Percentiles rank a stretch among this genome's conserved stretches.
Conservation (phyloP, 345 rosid species). For the Litchi chinensis region DNA sequence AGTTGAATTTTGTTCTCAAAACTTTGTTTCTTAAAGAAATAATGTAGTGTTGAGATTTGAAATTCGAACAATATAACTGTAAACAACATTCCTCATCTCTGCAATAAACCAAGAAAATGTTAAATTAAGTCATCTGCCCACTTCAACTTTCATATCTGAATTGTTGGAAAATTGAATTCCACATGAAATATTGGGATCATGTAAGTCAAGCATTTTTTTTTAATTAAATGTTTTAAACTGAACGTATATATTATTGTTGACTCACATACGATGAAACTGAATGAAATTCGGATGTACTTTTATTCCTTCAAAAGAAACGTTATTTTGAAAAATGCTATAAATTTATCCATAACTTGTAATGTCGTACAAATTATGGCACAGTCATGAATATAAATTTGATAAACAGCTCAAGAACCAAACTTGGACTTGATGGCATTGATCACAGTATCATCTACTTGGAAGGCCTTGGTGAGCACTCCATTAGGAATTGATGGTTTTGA, state of each 20-base stretch:
- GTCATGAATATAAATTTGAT: background rate
- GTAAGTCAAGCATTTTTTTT: too few relatives aligned
- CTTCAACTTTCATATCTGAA: background rate
- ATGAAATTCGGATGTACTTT: background rate
- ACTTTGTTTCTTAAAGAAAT: constrained; percentile 1
- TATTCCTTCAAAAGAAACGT: background rate
- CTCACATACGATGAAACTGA: too few relatives aligned
- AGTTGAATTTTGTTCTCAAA: constrained; percentile 10
- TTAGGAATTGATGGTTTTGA: constrained; percentile 60
- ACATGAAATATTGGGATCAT: too few relatives aligned
- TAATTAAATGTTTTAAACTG: too few relatives aligned
- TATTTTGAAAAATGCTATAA: background rate
- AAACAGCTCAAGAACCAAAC: constrained; percentile 30
- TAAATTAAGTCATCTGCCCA: too few relatives aligned
- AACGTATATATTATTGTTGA: too few relatives aligned
- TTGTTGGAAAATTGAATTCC: background rate
- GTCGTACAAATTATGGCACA: background rate
- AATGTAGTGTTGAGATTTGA: background rate
- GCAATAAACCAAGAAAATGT: background rate
- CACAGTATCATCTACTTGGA: constrained; percentile 47
- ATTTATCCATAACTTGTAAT: background rate
- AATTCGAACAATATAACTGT: background rate
- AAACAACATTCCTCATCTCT: background rate
- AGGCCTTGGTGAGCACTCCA: constrained; percentile 54
- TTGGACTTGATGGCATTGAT: constrained; percentile 53